phyloP scores from a whole-genome alignment of 257 asterid genomes.

The Solanum bulbocastanum region DNA sequence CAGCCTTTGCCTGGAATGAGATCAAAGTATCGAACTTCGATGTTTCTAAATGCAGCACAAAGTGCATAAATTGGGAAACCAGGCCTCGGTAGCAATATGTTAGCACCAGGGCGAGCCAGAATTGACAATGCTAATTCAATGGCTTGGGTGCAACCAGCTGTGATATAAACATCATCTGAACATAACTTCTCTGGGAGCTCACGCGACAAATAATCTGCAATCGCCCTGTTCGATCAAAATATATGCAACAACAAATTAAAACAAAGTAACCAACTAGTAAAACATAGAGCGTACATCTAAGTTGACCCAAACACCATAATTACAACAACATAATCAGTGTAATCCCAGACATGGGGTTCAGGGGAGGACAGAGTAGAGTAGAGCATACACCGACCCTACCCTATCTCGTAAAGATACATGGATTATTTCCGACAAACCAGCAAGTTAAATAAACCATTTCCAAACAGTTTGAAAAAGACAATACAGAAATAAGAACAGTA shows the following conservation, averaged over 20 bases:
- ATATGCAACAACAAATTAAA: not conserved
- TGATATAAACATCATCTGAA: conserved; percentile 58
- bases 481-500: not conserved
- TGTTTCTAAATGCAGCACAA: conserved; percentile 49
- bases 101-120: conserved; percentile 62
- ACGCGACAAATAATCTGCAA: conserved; percentile 62
- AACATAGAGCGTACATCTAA: not conserved
- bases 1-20: conserved; percentile 53
- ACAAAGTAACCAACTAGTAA: not conserved
- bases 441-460: not conserved
- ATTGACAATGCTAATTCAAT: conserved; percentile 56
- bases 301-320: not conserved
- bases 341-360: not conserved
- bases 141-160: conserved; percentile 87
- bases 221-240: conserved; percentile 37
- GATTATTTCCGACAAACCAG: not conserved
- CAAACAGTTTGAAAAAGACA: not conserved
- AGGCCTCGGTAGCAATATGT: conserved; percentile 73
- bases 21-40: conserved; percentile 57
- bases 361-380: not conserved
- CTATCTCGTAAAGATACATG: not conserved
- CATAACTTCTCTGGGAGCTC: conserved; percentile 54
- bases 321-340: not conserved
- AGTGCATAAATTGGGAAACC: conserved; percentile 79
- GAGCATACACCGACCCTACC: not conserved